Evolutionary conservation across 192 early-diverging fungal genomes (phyloP), one percentile per base, ranked within the genome.

Genomic region (Backusella mclennaniae): DNA sequence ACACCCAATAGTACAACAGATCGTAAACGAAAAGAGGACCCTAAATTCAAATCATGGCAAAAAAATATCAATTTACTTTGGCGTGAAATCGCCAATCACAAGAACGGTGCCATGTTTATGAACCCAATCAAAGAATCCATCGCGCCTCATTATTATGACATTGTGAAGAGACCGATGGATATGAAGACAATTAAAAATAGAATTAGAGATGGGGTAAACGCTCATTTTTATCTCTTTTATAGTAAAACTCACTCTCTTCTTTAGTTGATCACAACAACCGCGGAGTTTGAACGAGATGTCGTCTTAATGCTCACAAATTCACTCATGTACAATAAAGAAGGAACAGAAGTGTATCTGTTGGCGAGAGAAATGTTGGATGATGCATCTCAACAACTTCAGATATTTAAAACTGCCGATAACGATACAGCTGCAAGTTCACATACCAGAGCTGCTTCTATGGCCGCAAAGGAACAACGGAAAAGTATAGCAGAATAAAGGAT

Each of bases 271-370:
- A 86, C 84, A 8, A 93, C 92, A n/a, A 96, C 96, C 0, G 85
- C 89, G 42, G 91, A 96, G 80, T 96, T 98, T 75, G 93, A 98
- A 78, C 88, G 95, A n/a, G 97, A 97, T 74, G 79, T 97, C 7
- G 82, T 98, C 77, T 86, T 94, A 31, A 95, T 97, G 92, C 86
- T 96, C 26, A 88, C 91, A 77, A 98, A 98, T 78, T 91, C 95
- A 14, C 78, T 96, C 66, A 95, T 98, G 90, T 97, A 93, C 80
- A 96, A 97, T 80, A 79, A 84, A 31, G 93, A 96, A 82, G 91
- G 91, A 33, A 92, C 93, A 0, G 95, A 97, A 69, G 90, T 97
- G 9, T 89, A 95, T 70, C 83, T 90, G 71, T 96, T 97, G 94
- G 90, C 95, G 0, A 71, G 88, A 76, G 90, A 92, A 77, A 95